phyloP scores from a whole-genome alignment of 768 basidiomycete species.

The Goffeauzyma gilvescens region DNA sequence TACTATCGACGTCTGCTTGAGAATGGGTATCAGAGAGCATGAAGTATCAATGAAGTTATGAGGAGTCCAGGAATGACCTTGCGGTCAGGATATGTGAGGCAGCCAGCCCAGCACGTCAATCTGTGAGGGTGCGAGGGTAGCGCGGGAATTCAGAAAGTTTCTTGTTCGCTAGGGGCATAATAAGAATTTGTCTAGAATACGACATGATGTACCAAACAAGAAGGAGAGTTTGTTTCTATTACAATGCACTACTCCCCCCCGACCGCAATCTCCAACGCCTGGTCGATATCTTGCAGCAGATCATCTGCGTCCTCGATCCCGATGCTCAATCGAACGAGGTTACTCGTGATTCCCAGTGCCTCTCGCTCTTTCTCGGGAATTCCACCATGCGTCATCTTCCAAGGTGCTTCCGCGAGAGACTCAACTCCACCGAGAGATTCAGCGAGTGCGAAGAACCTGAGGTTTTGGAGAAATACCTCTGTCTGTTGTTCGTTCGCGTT shows the following conservation, averaged over 20 bases:
- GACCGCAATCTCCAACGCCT: constrained; percentile 41
- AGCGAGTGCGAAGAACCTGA: constrained; percentile 57
- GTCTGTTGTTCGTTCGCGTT: constrained; percentile 35
- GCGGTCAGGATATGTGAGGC: too few relatives aligned
- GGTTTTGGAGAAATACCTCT: constrained; percentile 47
- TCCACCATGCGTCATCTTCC: constrained; percentile 65
- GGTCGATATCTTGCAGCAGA: constrained; percentile 50
- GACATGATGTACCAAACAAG: too few relatives aligned
- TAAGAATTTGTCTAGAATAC: too few relatives aligned
- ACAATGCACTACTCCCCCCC: not conserved
- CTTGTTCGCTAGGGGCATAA: too few relatives aligned
- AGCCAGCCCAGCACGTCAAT: too few relatives aligned
- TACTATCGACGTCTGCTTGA: too few relatives aligned
- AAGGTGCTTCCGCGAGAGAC: constrained; percentile 69
- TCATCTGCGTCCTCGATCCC: constrained; percentile 80
- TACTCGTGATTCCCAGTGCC: constrained; percentile 22
- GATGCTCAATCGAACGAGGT: constrained; percentile 56
- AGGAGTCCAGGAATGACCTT: too few relatives aligned
- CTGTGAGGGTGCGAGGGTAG: too few relatives aligned
- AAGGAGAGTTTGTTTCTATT: too few relatives aligned
- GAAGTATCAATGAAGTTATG: too few relatives aligned
- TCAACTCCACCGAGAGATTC: constrained; percentile 86
- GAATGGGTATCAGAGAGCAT: too few relatives aligned
- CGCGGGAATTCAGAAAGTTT: too few relatives aligned
- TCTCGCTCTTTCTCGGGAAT: constrained; percentile 21